Conservation (phyloP, 2,329 filamentous ascomycete species). For the Pseudogymnoascus pannorum region DNA sequence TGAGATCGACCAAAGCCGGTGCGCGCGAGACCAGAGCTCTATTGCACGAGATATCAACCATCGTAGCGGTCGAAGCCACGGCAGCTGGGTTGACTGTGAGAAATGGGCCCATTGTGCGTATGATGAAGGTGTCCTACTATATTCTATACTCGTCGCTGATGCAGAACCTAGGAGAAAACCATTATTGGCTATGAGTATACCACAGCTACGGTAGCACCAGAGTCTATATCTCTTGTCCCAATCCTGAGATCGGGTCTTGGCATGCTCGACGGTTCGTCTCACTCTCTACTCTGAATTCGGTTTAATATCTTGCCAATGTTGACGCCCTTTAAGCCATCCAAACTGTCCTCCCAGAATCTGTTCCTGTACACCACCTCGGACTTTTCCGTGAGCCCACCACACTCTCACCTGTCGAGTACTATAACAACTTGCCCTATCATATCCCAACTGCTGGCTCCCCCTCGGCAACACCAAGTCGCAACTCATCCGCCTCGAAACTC, state of each 20-base stretch:
- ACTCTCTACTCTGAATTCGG: neutral
- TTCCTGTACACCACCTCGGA: slow-evolving; percentile 86
- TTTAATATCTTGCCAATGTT: neutral
- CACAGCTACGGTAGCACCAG: slow-evolving; percentile 50
- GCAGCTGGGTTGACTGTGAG: slow-evolving; percentile 50
- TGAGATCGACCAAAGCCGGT: slow-evolving; percentile 65
- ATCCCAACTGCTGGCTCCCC: slow-evolving; percentile 35
- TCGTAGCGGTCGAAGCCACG: slow-evolving; percentile 77
- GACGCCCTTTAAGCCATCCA: slow-evolving; percentile 55
- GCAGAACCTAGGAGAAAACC: slow-evolving; percentile 55
- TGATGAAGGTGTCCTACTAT: neutral
- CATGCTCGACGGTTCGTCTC: slow-evolving; percentile 70
- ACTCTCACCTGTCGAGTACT: slow-evolving; percentile 89
- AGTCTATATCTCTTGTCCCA: slow-evolving; percentile 74
- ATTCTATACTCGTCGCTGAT: neutral
- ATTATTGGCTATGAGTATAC: slow-evolving; percentile 72
- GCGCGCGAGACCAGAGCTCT: slow-evolving; percentile 72
- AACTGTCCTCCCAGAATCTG: slow-evolving; percentile 69
- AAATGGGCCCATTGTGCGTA: slow-evolving; percentile 54
- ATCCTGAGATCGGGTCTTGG: slow-evolving; percentile 87
- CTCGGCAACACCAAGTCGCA: slow-evolving; percentile 33
- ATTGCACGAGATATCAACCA: slow-evolving; percentile 77
- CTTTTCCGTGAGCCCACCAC: slow-evolving; percentile 87
- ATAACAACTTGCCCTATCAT: slow-evolving; percentile 90
- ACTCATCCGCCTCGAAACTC: slow-evolving; percentile 43